Evolutionary conservation across 768 basidiomycete species (phyloP).

Genomic region (Postia placenta): DNA sequence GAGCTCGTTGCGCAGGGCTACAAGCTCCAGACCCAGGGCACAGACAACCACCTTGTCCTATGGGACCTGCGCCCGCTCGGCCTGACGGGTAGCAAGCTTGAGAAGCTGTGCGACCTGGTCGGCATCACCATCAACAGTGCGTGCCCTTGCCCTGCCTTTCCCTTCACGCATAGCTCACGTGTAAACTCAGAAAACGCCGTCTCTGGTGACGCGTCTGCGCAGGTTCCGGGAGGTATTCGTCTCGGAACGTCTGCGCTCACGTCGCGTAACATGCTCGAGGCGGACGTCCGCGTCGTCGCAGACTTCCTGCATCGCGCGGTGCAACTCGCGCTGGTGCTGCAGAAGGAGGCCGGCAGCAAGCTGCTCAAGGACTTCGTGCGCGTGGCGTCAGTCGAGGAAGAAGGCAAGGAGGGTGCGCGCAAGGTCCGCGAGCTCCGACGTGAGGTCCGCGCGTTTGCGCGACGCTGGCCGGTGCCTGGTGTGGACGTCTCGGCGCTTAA

Average conservation of each 20-base stretch:
- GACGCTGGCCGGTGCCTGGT: conserved; percentile 90
- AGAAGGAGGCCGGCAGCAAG: conserved; percentile 94
- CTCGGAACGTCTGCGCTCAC: conserved; percentile 93
- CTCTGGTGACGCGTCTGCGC: conserved; percentile 92
- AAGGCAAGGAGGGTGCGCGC: conserved; percentile 65
- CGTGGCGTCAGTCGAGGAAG: conserved; percentile 61
- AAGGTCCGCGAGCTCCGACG: conserved; percentile 67
- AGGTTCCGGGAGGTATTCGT: conserved; percentile 95
- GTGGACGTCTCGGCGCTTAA: conserved; percentile 44
- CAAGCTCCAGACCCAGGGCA: conserved; percentile 94
- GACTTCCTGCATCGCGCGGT: conserved; percentile 92
- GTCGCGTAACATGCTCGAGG: conserved; percentile 88
- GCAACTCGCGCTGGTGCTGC: conserved; percentile 81
- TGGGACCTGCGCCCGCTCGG: conserved; percentile 96
- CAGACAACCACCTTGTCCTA: conserved; percentile 96
- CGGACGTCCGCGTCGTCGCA: conserved; percentile 82
- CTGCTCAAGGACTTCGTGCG: conserved; percentile 93
- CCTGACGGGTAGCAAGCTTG: conserved; percentile 96
- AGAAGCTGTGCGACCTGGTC: conserved; percentile 95
- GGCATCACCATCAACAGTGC: conserved; percentile 95
- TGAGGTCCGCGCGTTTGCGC: conserved; percentile 81
- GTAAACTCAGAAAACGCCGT: conserved; percentile 79
- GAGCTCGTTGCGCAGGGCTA: conserved; percentile 76
- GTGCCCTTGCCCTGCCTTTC: conserved; percentile 21
- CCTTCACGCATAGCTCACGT: conserved; percentile 1